phyloP scores from a whole-genome alignment of 164 flowering plant genomes.

The Litsea cubeba region DNA sequence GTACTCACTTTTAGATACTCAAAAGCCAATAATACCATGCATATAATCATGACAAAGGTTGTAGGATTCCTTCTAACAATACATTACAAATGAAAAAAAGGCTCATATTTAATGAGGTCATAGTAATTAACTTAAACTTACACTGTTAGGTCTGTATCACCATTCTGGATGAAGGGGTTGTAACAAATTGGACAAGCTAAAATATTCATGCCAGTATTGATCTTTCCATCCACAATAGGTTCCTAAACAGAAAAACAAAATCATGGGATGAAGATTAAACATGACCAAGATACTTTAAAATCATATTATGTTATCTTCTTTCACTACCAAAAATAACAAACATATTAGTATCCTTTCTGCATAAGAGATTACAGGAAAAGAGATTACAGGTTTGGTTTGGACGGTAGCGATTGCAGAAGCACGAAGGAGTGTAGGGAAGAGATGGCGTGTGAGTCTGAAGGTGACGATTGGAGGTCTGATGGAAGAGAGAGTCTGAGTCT shows the following conservation, averaged over 20 bases:
- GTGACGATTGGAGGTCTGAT: conserved; percentile 7
- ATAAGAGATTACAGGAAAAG: background rate
- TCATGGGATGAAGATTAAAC: background rate
- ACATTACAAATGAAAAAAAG: background rate
- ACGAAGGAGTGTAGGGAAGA: conserved; percentile 10
- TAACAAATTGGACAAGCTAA: conserved; percentile 86
- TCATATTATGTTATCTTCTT: no score
- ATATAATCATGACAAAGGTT: background rate
- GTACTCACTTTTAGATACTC: background rate
- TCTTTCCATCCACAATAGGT: conserved; percentile 26
- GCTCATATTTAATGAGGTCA: background rate
- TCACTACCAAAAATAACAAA: no score
- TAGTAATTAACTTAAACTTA: conserved; percentile 45
- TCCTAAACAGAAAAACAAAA: conserved; percentile 30
- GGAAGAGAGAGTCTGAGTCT: background rate
- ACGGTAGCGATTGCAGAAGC: conserved; percentile 30
- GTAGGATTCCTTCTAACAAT: background rate
- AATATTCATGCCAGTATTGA: conserved; percentile 18
- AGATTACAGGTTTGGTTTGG: conserved; percentile 30
- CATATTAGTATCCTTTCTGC: no score
- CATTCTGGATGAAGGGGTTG: conserved; percentile 30
- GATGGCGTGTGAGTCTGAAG: conserved; percentile 4
- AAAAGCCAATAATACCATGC: background rate
- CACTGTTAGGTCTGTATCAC: conserved; percentile 35
- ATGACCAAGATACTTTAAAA: background rate